Evolutionary conservation across 345 rosid species (phyloP).

Genomic region (Heritiera fomes): DNA sequence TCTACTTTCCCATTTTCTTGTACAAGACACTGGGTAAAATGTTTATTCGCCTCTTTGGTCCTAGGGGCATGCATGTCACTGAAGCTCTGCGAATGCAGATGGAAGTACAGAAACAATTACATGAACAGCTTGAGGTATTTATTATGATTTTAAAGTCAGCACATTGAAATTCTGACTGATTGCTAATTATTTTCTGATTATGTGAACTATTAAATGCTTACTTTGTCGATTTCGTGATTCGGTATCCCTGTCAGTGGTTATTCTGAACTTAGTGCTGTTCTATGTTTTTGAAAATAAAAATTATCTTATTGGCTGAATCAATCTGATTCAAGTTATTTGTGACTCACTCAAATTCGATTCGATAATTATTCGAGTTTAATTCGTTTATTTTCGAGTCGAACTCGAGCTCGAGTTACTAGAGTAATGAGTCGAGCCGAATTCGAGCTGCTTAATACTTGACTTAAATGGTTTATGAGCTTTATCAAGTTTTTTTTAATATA

Average conservation of each 20-base stretch:
- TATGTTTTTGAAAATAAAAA: neutral
- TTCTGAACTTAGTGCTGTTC: neutral
- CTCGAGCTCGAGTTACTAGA: too few relatives aligned
- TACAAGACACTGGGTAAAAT: neutral
- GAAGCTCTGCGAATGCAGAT: slow-evolving; percentile 82
- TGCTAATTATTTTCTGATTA: neutral
- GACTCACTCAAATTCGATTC: too few relatives aligned
- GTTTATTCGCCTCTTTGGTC: slow-evolving; percentile 15
- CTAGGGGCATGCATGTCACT: slow-evolving; percentile 51
- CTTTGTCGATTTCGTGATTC: neutral
- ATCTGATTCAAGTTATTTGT: too few relatives aligned
- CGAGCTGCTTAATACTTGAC: too few relatives aligned
- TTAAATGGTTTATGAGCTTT: too few relatives aligned
- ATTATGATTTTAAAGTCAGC: neutral
- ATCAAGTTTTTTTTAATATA: too few relatives aligned
- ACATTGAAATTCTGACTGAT: neutral
- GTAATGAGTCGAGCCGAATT: too few relatives aligned
- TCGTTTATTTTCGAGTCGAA: too few relatives aligned
- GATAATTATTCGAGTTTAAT: too few relatives aligned
- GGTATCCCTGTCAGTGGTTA: neutral
- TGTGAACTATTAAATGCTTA: neutral
- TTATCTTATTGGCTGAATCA: neutral
- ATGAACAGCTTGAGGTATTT: slow-evolving; percentile 85
- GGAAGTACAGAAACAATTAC: slow-evolving; percentile 85
- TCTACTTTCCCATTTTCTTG: slow-evolving; percentile 16